Evolutionary conservation across 2,329 filamentous ascomycete genomes (phyloP), one percentile per base, ranked within the genome.

Genomic region (Ophiostoma sp.): DNA sequence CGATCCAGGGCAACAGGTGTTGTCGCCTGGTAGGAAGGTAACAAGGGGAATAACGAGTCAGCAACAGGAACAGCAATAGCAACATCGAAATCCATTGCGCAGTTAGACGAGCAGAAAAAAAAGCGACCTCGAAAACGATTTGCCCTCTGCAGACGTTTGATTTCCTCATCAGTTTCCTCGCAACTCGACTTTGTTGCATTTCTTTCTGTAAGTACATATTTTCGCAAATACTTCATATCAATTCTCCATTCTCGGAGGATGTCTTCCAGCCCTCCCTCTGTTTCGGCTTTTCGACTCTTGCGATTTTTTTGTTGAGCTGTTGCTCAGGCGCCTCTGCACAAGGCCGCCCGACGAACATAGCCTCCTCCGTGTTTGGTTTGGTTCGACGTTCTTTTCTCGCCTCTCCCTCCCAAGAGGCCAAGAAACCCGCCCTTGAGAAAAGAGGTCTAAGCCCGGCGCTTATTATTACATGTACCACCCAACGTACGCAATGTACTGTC

Each of bases 371-470:
- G 59, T 57, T 73, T 63, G 45, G 25, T 19, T 48, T 57, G 66
- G 39, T 57, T n/a, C 36, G 22, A 25, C 6, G 39, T 63, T 36
- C 31, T 42, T 22, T 55, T 61, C 33, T 69, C 19, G 39, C 72
- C 66, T 73, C 70, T 52, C 64, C 52, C 64, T 63, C 64, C 50
- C 39, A 33, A 39, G 42, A 48, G 42, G 72, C 72, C 66, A 64
- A 70, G 66, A 52, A 42, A n/a, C 31, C 36, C n/a, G 33, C 70
- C 70, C 69, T 45, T n/a, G 68, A 64, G 42, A 25, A 25, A 15
- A 66, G 36, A 57, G 57, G 71, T 72, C 71, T 72, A 61, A 73
- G 66, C 66, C 42, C 42, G 66, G 72, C 72, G 72, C 72, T 70
- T 73, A 73, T 66, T 73, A 73, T 45, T 45, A 42, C 36, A 64